Conservation (phyloP, 805 yeast species). For the Metschnikowia lachancei region DNA sequence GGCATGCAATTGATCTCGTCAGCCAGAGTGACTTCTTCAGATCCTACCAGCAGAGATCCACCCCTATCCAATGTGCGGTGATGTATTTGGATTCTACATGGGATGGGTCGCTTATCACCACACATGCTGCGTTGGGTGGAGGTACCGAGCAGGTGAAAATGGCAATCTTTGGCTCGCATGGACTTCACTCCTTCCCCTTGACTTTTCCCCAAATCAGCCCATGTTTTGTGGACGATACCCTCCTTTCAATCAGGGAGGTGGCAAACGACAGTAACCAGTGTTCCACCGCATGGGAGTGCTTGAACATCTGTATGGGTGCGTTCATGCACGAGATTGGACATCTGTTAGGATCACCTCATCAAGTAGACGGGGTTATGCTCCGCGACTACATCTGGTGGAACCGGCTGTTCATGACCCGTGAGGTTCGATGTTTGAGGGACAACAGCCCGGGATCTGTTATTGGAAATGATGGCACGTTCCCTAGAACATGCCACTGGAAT, state of each 20-base stretch:
- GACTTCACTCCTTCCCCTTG: constrained; percentile 90
- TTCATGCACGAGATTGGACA: constrained; percentile 96
- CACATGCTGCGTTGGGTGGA: constrained; percentile 96
- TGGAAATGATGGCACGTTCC: constrained; percentile 39
- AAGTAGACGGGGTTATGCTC: constrained; percentile 84
- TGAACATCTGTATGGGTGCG: constrained; percentile 85
- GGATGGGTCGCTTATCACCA: constrained; percentile 66
- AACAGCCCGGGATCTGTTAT: constrained; percentile 42
- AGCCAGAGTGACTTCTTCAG: constrained; percentile 39
- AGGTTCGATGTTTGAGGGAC: constrained; percentile 55
- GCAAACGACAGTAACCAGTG: constrained; percentile 88
- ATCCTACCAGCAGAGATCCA: constrained; percentile 31
- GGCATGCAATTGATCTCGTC: constrained; percentile 76
- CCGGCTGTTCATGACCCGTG: constrained; percentile 76
- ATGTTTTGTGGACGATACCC: constrained; percentile 70
- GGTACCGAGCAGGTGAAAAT: constrained; percentile 65
- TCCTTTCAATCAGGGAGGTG: constrained; percentile 61
- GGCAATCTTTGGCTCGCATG: constrained; percentile 94
- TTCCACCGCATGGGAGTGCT: constrained; percentile 86
- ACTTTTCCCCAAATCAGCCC: constrained; percentile 67
- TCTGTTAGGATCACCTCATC: constrained; percentile 87
- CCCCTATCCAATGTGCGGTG: constrained; percentile 78
- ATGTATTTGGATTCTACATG: constrained; percentile 82
- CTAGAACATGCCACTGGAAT: constrained; percentile 84
- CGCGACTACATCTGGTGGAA: constrained; percentile 80